Evolutionary conservation across 148 eudicot genomes (phyloP).

Genomic region (Fagopyrum homotropicum): DNA sequence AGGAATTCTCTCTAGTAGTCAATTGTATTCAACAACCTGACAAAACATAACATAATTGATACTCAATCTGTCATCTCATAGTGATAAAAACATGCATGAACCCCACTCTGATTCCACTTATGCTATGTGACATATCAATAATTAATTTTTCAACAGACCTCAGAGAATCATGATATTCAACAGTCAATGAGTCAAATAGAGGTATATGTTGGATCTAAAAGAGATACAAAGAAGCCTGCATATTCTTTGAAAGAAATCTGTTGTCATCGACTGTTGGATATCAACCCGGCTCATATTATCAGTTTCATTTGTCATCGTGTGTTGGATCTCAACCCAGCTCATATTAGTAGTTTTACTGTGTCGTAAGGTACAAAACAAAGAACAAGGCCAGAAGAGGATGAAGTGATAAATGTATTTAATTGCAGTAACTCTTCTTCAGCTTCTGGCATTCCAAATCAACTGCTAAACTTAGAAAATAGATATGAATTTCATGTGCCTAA

Average conservation of each 20-base stretch:
- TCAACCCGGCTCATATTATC: background rate
- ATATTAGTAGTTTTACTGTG: no score
- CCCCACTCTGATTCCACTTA: background rate
- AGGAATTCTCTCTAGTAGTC: slow-evolving; percentile 1
- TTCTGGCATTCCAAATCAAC: background rate
- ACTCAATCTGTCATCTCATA: background rate
- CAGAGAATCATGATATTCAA: background rate
- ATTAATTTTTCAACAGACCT: background rate
- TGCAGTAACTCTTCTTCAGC: background rate
- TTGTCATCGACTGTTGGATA: background rate
- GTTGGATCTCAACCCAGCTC: no score
- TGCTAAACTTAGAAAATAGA: background rate
- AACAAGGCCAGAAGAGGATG: background rate
- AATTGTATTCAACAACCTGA: slow-evolving; percentile 6
- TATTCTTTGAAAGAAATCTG: background rate
- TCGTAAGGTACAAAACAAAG: background rate
- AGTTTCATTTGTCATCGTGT: background rate
- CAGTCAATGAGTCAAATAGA: background rate
- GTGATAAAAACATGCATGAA: background rate
- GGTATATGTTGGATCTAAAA: background rate
- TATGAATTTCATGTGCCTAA: background rate
- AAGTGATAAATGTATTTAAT: background rate
- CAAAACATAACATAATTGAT: background rate
- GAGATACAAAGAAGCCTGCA: background rate
- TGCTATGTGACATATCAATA: background rate